Evolutionary conservation across 2,329 filamentous ascomycete species (phyloP).

Genomic region (Diaporthe vaccinii): DNA sequence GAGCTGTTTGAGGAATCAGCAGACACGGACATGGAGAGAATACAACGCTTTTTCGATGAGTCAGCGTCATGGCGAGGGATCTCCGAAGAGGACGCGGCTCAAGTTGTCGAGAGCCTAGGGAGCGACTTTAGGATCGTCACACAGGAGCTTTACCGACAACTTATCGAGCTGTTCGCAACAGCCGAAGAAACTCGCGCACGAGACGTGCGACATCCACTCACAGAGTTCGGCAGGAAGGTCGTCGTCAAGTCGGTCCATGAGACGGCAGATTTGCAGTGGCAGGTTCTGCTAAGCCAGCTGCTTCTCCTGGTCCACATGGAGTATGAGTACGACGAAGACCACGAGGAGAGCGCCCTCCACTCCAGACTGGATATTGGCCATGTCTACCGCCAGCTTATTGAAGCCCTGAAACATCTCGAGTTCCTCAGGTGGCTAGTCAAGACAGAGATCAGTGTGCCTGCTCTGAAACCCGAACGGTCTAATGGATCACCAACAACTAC

Average conservation of each 20-base stretch:
- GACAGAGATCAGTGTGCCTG: conserved; percentile 67
- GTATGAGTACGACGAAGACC: conserved; percentile 75
- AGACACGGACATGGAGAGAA: conserved; percentile 77
- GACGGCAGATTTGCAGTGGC: conserved; percentile 78
- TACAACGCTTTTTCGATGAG: conserved; percentile 83
- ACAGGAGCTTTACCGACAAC: conserved; percentile 65
- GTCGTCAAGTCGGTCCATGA: conserved; percentile 85
- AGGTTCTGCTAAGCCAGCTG: conserved; percentile 84
- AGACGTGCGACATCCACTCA: conserved; percentile 68
- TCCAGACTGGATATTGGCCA: conserved; percentile 74
- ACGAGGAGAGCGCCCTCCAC: conserved; percentile 75
- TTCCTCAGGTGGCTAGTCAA: conserved; percentile 78
- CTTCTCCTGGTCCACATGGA: conserved; percentile 89
- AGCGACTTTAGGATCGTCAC: conserved; percentile 73
- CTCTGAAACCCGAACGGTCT: conserved; percentile 57
- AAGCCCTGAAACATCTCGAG: conserved; percentile 79
- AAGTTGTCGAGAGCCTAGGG: conserved; percentile 78
- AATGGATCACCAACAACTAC: conserved; percentile 46
- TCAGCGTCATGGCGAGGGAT: conserved; percentile 84
- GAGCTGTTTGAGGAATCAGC: conserved; percentile 83
- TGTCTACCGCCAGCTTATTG: conserved; percentile 78
- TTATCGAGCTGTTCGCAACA: conserved; percentile 62
- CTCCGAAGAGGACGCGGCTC: conserved; percentile 83
- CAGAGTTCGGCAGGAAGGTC: conserved; percentile 81
- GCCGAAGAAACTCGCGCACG: conserved; percentile 60